phyloP scores from a whole-genome alignment of 306 rosid genomes.

The Dryas octopetala region DNA sequence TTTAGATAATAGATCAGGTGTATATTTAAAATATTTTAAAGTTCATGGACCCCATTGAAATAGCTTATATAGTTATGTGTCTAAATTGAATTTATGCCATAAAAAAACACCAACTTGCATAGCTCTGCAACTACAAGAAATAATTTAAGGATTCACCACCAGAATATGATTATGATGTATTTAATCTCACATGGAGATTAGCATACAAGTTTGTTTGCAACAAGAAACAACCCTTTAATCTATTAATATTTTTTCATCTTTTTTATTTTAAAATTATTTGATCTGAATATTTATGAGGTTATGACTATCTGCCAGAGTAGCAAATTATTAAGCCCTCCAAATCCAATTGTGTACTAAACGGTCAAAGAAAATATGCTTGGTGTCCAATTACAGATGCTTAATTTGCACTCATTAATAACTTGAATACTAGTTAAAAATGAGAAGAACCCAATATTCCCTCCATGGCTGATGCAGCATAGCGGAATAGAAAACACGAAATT shows the following conservation, averaged over 20 bases:
- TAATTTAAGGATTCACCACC: neutral
- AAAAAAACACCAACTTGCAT: neutral
- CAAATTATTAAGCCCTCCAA: neutral
- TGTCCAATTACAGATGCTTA: neutral
- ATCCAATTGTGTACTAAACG: neutral
- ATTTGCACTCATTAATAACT: neutral
- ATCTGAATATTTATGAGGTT: neutral
- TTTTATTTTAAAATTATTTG: neutral
- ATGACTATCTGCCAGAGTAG: neutral
- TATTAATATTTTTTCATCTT: neutral
- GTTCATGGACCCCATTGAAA: too few species aligned
- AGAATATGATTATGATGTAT: constrained; percentile 8
- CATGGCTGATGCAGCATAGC: too few species aligned
- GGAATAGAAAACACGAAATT: too few species aligned
- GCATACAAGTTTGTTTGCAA: neutral
- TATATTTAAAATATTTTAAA: too few species aligned
- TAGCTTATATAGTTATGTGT: too few species aligned
- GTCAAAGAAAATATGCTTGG: constrained; percentile 16
- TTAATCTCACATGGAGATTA: neutral
- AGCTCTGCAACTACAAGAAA: neutral
- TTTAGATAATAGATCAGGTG: too few species aligned
- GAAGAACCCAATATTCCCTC: too few species aligned
- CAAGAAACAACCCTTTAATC: neutral
- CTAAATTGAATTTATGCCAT: too few species aligned
- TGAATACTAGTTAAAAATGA: too few species aligned